A percentile compares a stretch with the other conserved stretches of the same genome.
Evolutionary conservation across 805 yeast species (phyloP).

Genomic region (Cyberlindnera bimundalis): DNA sequence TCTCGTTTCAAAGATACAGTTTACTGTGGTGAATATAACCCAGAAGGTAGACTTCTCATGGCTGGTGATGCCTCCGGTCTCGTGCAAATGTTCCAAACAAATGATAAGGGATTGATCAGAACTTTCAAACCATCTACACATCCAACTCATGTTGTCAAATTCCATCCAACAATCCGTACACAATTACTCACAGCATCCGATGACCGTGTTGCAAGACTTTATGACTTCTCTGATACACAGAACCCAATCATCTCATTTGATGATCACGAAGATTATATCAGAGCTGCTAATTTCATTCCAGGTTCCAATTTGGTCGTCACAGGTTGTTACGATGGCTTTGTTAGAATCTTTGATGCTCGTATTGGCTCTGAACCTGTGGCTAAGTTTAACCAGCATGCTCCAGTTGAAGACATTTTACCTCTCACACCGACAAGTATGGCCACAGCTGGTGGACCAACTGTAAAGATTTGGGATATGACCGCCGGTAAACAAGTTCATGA

Average conservation of each 20-base stretch:
- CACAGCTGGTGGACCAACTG: constrained; percentile 76
- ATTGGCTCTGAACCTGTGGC: constrained; percentile 51
- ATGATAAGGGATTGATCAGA: constrained; percentile 74
- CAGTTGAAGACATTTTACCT: constrained; percentile 83
- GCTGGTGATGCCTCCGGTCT: constrained; percentile 96
- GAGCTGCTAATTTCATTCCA: constrained; percentile 78
- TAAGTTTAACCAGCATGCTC: constrained; percentile 67
- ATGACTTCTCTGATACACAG: constrained; percentile 77
- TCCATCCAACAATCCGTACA: constrained; percentile 74
- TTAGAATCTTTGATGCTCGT: constrained; percentile 83
- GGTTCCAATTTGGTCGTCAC: constrained; percentile 80
- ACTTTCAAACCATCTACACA: constrained; percentile 79
- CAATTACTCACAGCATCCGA: constrained; percentile 86
- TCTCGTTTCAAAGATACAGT: constrained; percentile 88
- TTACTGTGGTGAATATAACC: constrained; percentile 84
- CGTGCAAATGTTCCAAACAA: constrained; percentile 87
- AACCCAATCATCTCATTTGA: constrained; percentile 70
- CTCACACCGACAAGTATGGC: constrained; percentile 66
- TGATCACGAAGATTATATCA: constrained; percentile 83
- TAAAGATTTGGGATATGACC: constrained; percentile 89
- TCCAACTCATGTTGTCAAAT: constrained; percentile 91
- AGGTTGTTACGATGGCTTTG: constrained; percentile 89
- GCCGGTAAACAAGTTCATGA: constrained; percentile 70
- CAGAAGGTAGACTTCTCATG: constrained; percentile 85
- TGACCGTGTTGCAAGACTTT: constrained; percentile 80